Evolutionary conservation across 768 basidiomycete genomes (phyloP).

Genomic region (Chiua virens): DNA sequence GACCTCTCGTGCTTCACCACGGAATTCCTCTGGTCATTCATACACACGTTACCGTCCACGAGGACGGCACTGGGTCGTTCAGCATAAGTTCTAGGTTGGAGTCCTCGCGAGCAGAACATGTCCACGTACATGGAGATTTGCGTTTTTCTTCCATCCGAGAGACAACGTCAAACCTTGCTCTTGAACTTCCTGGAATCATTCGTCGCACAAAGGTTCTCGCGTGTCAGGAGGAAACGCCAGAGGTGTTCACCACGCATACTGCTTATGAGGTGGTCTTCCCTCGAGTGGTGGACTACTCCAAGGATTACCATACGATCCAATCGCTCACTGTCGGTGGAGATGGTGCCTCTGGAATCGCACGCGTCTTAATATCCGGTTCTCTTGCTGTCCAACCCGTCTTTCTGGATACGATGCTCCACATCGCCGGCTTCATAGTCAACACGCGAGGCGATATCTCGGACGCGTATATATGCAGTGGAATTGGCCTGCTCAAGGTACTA

Average conservation of each 20-base stretch:
- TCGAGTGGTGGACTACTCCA: conserved; percentile 63
- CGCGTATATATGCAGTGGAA: conserved; percentile 62
- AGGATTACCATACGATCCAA: conserved; percentile 56
- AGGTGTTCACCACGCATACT: conserved; percentile 55
- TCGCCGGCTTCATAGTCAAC: conserved; percentile 71
- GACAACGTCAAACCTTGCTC: conserved; percentile 38
- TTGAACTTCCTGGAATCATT: conserved; percentile 35
- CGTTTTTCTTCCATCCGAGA: conserved; percentile 33
- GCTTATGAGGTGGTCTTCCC: conserved; percentile 69
- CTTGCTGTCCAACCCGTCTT: conserved; percentile 57
- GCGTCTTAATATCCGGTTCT: conserved; percentile 41
- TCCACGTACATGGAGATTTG: conserved; percentile 50
- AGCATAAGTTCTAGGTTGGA: conserved; percentile 42
- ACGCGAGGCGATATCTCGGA: conserved; percentile 48
- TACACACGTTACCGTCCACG: conserved; percentile 39
- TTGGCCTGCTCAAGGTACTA: conserved; percentile 50
- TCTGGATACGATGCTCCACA: conserved; percentile 65
- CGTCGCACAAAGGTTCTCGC: conserved; percentile 35
- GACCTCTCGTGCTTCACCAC: conserved; percentile 51
- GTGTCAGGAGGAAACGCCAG: conserved; percentile 26
- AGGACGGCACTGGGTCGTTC: conserved; percentile 42
- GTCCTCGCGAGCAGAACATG: conserved; percentile 31
- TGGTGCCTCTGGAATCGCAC: conserved; percentile 53
- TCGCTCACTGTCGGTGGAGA: conserved; percentile 49
- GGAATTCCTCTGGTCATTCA: conserved; percentile 35